Conservation (phyloP, 2,329 filamentous ascomycete species). For the Diaporthe humulicola region DNA sequence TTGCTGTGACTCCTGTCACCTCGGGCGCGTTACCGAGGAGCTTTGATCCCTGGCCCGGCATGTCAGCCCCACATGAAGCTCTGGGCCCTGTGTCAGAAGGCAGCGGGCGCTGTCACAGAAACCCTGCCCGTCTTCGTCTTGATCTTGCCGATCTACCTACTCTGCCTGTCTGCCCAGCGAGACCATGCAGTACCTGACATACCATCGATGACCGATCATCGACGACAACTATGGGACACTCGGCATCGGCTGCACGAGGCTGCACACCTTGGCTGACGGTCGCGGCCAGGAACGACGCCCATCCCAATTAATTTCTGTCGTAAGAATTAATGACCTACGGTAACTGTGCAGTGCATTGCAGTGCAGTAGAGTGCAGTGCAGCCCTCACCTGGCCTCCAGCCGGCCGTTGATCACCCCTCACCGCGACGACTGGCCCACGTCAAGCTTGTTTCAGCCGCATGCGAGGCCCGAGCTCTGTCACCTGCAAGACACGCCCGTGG, state of each 20-base stretch:
- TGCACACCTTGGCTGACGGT: background rate
- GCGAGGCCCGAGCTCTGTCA: conserved; percentile 23
- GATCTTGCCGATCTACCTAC: background rate
- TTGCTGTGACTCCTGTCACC: conserved; percentile 5
- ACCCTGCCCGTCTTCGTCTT: background rate
- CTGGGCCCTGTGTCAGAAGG: conserved; percentile 27
- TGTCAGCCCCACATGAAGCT: conserved; percentile 19
- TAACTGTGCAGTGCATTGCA: background rate
- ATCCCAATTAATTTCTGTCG: background rate
- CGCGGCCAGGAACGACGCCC: background rate
- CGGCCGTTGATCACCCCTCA: conserved; percentile 24
- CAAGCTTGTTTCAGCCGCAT: conserved; percentile 33
- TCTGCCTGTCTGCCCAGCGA: too few species aligned
- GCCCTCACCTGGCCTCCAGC: background rate
- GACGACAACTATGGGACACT: background rate
- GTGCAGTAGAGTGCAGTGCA: background rate
- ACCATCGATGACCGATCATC: background rate
- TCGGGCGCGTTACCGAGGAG: conserved; percentile 15
- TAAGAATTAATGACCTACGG: too few species aligned
- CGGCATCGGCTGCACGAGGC: background rate
- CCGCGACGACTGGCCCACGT: conserved; percentile 8
- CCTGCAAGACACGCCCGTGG: conserved; percentile 26
- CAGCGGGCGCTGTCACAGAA: conserved; percentile 6
- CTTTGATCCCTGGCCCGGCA: conserved; percentile 19
- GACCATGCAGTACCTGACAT: too few species aligned